A percentile compares a stretch with the other conserved stretches of the same genome.
Conservation (phyloP, 495 filamentous ascomycete species). For the Lasiosphaeriaceae sp. region DNA sequence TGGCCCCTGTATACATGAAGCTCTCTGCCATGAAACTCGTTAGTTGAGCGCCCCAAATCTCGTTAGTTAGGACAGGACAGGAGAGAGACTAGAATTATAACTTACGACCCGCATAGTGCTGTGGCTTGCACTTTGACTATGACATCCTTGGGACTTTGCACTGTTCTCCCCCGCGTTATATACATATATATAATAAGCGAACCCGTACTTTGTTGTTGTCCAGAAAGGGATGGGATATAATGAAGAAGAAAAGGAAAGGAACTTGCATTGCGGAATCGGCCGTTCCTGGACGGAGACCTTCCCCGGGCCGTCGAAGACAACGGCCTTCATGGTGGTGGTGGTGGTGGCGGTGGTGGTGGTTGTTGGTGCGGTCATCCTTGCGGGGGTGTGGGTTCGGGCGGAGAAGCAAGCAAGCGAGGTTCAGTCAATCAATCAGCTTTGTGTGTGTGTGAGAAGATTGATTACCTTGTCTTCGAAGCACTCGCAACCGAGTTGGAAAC, state of each 20-base stretch:
- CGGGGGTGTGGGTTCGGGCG: too few species aligned
- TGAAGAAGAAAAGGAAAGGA: neutral
- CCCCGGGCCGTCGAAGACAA: conserved; percentile 63
- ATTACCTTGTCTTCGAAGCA: too few species aligned
- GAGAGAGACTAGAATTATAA: conserved; percentile 10
- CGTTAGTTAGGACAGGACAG: too few species aligned
- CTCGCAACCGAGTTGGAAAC: too few species aligned
- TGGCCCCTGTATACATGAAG: conserved; percentile 87
- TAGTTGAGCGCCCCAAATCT: too few species aligned
- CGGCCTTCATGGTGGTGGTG: conserved; percentile 59
- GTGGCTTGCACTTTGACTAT: conserved; percentile 83
- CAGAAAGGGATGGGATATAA: neutral
- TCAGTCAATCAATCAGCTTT: too few species aligned
- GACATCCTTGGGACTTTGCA: conserved; percentile 70
- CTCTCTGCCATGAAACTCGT: conserved; percentile 54
- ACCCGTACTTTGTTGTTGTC: neutral
- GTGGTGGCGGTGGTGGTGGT: neutral
- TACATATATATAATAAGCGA: neutral
- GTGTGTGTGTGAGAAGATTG: too few species aligned
- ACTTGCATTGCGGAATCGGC: conserved; percentile 54
- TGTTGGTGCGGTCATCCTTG: too few species aligned
- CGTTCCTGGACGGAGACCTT: conserved; percentile 62
- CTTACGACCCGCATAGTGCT: conserved; percentile 86
- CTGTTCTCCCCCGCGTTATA: conserved; percentile 33
- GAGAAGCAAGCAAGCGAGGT: too few species aligned